Conservation (phyloP, 768 basidiomycete genomes). For the Daedaleopsis sinensis region DNA sequence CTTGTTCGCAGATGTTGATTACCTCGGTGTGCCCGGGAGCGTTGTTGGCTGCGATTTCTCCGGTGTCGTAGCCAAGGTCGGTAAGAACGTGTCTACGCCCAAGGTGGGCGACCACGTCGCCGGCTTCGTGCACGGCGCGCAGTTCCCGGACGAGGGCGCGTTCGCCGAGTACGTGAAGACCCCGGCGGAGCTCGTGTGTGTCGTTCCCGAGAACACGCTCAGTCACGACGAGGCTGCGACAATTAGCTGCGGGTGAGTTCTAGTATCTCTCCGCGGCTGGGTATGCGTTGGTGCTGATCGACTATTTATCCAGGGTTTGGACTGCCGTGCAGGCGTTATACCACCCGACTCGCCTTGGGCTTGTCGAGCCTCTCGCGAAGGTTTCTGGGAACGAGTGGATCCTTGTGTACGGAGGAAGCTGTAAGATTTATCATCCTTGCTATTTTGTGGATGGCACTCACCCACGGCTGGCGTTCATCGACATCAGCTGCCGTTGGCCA, state of each 20-base stretch:
- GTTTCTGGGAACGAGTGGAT: constrained; percentile 18
- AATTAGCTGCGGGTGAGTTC: constrained; percentile 23
- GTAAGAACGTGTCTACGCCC: constrained; percentile 21
- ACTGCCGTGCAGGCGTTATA: constrained; percentile 25
- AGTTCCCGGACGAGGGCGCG: constrained; percentile 24
- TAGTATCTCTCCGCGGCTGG: no score
- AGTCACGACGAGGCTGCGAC: constrained; percentile 24
- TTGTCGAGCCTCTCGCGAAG: constrained; percentile 21
- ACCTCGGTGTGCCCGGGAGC: constrained; percentile 11
- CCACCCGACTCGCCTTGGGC: constrained; percentile 21
- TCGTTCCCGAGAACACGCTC: constrained; percentile 17
- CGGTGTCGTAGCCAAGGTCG: constrained; percentile 27
- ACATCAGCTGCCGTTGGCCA: constrained; percentile 37
- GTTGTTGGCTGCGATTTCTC: constrained; percentile 31
- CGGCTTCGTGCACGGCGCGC: constrained; percentile 30
- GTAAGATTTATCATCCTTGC: constrained; percentile 7
- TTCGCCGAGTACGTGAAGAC: constrained; percentile 33
- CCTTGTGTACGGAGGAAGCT: constrained; percentile 25
- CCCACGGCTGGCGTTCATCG: no score
- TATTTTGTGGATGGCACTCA: no score
- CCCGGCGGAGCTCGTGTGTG: constrained; percentile 24
- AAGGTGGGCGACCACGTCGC: constrained; percentile 32
- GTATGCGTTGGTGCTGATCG: not conserved
- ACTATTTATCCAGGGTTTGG: constrained; percentile 15
- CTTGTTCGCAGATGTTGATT: constrained; percentile 14